A percentile compares a stretch with the other conserved stretches of the same genome.
These are phyloP conservation scores for Boechera stricta DNA, from an alignment of 345 rosid species.

Conservation along the genomic window DNA sequence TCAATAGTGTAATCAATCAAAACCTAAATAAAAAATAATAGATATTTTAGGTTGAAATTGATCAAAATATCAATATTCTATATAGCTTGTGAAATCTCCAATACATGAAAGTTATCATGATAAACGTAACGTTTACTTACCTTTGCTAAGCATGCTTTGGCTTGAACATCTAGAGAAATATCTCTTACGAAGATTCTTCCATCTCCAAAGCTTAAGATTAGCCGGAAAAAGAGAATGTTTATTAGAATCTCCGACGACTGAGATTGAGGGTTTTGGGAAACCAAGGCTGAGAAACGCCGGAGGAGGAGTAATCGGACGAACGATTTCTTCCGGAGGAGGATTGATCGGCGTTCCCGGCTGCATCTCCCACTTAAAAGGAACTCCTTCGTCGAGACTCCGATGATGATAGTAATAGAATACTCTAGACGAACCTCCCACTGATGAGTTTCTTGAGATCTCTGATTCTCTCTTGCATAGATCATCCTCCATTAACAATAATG, in stretches of 20 bases:
- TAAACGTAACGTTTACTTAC: constrained; percentile 24
- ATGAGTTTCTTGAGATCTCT: constrained; percentile 49
- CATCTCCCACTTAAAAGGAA: constrained; percentile 76
- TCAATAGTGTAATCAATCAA: neutral
- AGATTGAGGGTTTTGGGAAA: constrained; percentile 60
- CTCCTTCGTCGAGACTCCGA: constrained; percentile 41
- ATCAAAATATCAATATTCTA: neutral
- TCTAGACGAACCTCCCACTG: constrained; percentile 50
- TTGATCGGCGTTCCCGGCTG: constrained; percentile 62
- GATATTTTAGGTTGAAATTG: neutral
- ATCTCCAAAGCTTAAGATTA: constrained; percentile 59
- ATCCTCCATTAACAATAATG: constrained; percentile 51
- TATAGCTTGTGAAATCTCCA: neutral
- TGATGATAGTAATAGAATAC: constrained; percentile 40
- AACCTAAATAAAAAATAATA: neutral
- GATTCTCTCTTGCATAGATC: constrained; percentile 46
- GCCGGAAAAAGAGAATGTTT: constrained; percentile 42
- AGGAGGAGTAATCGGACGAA: constrained; percentile 66
- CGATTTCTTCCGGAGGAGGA: constrained; percentile 42
- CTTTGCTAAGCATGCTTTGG: constrained; percentile 29
- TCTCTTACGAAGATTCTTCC: constrained; percentile 34
- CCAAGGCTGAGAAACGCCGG: constrained; percentile 65
- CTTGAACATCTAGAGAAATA: constrained; percentile 35
- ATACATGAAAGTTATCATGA: neutral
- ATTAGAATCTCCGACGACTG: constrained; percentile 32